These are phyloP conservation scores for Lolium multiflorum DNA, from an alignment of 176 grass and related monocot genomes.

Conservation along the genomic window DNA sequence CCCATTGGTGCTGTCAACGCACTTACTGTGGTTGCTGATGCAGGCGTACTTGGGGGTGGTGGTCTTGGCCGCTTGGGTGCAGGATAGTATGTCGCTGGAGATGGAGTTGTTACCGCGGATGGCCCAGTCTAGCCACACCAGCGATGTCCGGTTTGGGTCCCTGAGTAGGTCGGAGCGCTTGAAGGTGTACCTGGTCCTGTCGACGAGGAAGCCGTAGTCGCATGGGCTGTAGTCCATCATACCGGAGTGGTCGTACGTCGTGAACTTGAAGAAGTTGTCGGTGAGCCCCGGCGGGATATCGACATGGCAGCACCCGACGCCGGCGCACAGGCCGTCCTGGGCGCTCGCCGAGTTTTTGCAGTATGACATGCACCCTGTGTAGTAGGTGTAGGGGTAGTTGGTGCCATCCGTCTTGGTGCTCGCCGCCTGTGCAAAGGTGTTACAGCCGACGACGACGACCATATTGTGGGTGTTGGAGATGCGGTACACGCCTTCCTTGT, in stretches of 20 bases:
- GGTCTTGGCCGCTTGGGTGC: neutral
- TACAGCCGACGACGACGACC: neutral
- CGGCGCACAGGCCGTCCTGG: neutral
- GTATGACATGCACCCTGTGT: no score
- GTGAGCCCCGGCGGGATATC: neutral
- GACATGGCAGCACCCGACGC: conserved; percentile 12
- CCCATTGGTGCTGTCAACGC: neutral
- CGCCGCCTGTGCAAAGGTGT: no score
- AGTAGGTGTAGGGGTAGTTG: no score
- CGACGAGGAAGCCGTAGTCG: neutral
- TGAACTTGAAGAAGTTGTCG: neutral
- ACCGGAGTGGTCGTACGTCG: accelerated
- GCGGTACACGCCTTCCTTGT: neutral
- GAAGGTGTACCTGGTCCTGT: neutral
- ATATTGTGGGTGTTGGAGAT: conserved; percentile 7
- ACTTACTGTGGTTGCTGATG: neutral
- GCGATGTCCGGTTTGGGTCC: neutral
- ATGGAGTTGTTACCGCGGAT: neutral
- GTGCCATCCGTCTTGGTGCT: no score
- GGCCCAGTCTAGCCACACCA: conserved; percentile 9
- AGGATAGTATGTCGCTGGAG: neutral
- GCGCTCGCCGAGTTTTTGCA: neutral
- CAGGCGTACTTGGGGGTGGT: neutral
- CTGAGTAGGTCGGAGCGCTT: neutral
- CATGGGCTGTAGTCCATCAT: neutral